A percentile compares a stretch with the other conserved stretches of the same genome.
Evolutionary conservation across 257 asterid species (phyloP).

Genomic region (Ilex asprella): DNA sequence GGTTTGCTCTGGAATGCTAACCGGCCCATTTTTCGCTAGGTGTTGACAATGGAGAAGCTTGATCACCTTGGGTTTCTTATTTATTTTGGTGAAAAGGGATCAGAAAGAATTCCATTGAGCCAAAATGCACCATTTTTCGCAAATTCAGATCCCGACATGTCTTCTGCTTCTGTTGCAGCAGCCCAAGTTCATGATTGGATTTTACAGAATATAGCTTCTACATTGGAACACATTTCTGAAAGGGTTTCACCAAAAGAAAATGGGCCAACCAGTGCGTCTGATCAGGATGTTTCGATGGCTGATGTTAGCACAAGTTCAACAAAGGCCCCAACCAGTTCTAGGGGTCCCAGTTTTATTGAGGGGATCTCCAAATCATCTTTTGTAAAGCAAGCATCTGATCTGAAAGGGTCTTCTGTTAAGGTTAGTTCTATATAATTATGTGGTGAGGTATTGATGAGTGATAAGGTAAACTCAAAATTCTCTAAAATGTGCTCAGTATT

Average conservation of each 20-base stretch:
- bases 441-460: neutral
- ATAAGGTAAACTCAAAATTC: no score
- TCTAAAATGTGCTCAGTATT: no score
- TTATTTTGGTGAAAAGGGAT: constrained; percentile 76
- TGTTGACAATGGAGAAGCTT: constrained; percentile 70
- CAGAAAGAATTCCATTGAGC: constrained; percentile 60
- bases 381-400: constrained; percentile 80
- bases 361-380: constrained; percentile 90
- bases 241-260: constrained; percentile 74
- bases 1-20: constrained; percentile 15
- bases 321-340: constrained; percentile 40
- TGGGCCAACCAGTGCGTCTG: constrained; percentile 58
- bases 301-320: constrained; percentile 49
- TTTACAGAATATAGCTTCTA: constrained; percentile 62
- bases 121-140: constrained; percentile 85
- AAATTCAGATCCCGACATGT: constrained; percentile 96
- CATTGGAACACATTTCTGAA: constrained; percentile 71
- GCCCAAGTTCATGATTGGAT: constrained; percentile 90
- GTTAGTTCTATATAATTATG: constrained; percentile 25
- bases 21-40: constrained; percentile 33
- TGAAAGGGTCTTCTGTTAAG: constrained; percentile 81
- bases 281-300: constrained; percentile 81
- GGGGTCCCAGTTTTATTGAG: constrained; percentile 86
- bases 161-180: constrained; percentile 85
- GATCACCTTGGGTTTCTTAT: constrained; percentile 76